phyloP scores from a whole-genome alignment of 352 stramenopile species.

The Globisporangium spiculum region DNA sequence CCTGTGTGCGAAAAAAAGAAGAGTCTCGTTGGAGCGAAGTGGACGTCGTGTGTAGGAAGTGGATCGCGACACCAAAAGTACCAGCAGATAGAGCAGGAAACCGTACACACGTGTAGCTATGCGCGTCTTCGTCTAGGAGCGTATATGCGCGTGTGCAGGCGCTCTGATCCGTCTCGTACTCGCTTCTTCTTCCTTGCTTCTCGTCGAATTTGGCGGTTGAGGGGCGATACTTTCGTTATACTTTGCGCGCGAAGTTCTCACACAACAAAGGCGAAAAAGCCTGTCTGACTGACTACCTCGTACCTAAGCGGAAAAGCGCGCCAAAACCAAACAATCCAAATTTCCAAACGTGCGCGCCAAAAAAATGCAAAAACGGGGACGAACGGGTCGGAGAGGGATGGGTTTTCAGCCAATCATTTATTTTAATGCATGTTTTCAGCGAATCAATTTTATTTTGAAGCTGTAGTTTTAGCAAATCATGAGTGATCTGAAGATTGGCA shows the following conservation, averaged over 20 bases:
- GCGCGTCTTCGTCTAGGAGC: not conserved
- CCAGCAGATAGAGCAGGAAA: not conserved
- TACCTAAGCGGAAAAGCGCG: constrained; percentile 28
- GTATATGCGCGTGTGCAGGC: not conserved
- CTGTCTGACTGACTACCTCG: constrained; percentile 4
- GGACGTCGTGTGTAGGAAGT: not conserved
- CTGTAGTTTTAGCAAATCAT: not conserved
- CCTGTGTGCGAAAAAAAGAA: not conserved
- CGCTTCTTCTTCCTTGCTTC: not conserved
- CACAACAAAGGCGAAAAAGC: not conserved
- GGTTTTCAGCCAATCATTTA: not conserved
- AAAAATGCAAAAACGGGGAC: not conserved
- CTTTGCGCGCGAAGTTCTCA: constrained; percentile 5
- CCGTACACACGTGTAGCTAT: not conserved
- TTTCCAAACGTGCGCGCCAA: constrained; percentile 7
- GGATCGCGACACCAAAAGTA: not conserved
- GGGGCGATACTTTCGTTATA: not conserved
- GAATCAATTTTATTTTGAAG: not conserved
- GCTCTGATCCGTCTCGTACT: not conserved
- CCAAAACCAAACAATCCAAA: constrained; percentile 28
- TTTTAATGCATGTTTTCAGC: not conserved
- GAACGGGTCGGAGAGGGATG: not conserved
- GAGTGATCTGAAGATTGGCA: not conserved
- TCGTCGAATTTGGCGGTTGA: constrained; percentile 8
- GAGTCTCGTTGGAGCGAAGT: not conserved